Evolutionary conservation across 768 basidiomycete genomes (phyloP).

Genomic region (Rhizopogon salebrosus): DNA sequence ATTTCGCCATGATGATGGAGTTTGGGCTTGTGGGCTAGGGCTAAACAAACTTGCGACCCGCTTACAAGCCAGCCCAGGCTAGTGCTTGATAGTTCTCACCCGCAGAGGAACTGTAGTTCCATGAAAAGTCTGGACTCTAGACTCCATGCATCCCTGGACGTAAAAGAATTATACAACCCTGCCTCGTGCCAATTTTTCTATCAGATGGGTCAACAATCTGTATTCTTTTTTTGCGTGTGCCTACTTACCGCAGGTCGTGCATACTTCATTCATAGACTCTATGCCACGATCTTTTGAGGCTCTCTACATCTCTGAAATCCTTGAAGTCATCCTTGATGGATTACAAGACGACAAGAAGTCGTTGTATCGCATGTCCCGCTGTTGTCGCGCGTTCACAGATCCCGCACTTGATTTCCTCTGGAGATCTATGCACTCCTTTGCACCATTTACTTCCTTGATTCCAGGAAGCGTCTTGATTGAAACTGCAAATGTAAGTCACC

Average conservation of each 20-base stretch:
- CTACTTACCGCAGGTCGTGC: background rate
- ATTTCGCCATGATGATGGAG: no score
- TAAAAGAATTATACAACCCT: no score
- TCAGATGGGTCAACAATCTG: background rate
- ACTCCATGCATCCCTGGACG: no score
- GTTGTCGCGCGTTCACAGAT: constrained; percentile 3
- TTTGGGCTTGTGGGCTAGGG: no score
- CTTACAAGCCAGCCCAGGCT: no score
- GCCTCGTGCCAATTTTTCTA: no score
- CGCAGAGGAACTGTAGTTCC: no score
- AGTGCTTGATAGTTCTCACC: no score
- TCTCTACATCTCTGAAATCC: background rate
- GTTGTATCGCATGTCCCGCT: background rate
- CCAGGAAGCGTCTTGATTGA: background rate
- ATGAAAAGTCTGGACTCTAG: no score
- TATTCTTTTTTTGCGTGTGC: background rate
- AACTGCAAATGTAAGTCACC: background rate
- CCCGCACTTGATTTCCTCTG: constrained; percentile 1
- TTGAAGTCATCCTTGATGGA: background rate
- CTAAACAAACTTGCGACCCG: no score
- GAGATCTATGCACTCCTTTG: background rate
- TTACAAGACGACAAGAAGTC: constrained; percentile 4
- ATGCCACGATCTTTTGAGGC: background rate
- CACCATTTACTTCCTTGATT: constrained; percentile 1
- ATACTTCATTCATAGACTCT: background rate